phyloP scores from a whole-genome alignment of 805 yeast genomes.

The Ogataea neopini region DNA sequence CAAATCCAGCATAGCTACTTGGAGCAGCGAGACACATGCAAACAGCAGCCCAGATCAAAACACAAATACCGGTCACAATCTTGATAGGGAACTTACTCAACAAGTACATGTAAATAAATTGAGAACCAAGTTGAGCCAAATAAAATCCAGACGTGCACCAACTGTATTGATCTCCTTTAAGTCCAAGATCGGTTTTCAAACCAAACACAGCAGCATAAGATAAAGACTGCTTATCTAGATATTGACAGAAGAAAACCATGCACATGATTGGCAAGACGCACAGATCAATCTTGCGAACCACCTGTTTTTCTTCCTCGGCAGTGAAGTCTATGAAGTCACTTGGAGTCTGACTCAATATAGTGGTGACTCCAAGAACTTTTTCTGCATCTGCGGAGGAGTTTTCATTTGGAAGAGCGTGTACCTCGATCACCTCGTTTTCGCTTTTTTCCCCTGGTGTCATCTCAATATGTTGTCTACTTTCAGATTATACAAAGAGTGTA shows the following conservation, averaged over 20 bases:
- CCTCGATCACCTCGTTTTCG: not conserved
- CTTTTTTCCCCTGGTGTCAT: not conserved
- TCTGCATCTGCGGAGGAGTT: not conserved
- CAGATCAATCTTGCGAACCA: constrained; percentile 41
- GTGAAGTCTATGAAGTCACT: constrained; percentile 7
- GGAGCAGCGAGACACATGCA: constrained; percentile 49
- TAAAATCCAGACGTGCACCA: constrained; percentile 37
- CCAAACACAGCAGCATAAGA: constrained; percentile 55
- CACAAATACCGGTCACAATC: constrained; percentile 47
- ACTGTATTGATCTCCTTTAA: constrained; percentile 43
- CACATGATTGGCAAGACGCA: constrained; percentile 38
- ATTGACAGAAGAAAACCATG: constrained; percentile 20
- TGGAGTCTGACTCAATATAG: constrained; percentile 4
- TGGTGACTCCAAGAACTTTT: not conserved
- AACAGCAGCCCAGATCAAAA: constrained; percentile 61
- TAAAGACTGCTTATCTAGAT: constrained; percentile 25
- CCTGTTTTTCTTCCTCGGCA: constrained; percentile 32
- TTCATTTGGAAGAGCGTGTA: not conserved
- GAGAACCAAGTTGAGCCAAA: constrained; percentile 42
- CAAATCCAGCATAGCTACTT: constrained; percentile 45
- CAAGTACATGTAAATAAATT: constrained; percentile 54
- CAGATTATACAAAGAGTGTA: not conserved
- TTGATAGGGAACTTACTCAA: constrained; percentile 60
- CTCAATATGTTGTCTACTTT: not conserved
- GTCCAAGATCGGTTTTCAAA: constrained; percentile 45